Evolutionary conservation across 352 stramenopile genomes (phyloP).

Genomic region (Phytopythium kandeliae): DNA sequence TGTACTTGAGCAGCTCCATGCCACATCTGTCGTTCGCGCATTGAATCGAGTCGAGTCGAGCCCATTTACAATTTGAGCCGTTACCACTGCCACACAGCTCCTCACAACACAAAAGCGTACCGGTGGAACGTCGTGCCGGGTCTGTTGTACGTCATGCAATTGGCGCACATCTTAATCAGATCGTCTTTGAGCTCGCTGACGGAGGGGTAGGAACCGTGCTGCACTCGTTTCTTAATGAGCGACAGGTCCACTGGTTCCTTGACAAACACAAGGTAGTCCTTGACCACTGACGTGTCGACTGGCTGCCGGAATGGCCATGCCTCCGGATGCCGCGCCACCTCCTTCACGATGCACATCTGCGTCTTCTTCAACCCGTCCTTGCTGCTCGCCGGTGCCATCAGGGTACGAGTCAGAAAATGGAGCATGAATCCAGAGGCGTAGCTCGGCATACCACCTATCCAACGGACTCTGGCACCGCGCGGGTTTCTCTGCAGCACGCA

Average conservation of each 20-base stretch:
- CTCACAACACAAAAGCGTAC: no score
- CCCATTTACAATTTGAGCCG: no score
- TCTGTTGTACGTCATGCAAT: conserved; percentile 97
- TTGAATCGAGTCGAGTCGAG: no score
- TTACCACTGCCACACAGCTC: no score
- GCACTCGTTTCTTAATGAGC: conserved; percentile 78
- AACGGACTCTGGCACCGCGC: neutral
- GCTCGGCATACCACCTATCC: neutral
- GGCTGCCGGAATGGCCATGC: conserved; percentile 98
- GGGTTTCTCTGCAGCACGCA: neutral
- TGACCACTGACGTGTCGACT: conserved; percentile 91
- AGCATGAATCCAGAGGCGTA: neutral
- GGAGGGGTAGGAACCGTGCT: conserved; percentile 83
- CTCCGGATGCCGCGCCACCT: conserved; percentile 91
- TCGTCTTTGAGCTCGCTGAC: conserved; percentile 91
- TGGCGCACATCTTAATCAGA: conserved; percentile 95
- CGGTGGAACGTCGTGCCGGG: conserved; percentile 94
- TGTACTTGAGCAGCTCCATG: conserved; percentile 68
- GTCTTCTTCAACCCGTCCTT: conserved; percentile 44
- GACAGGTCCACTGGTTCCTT: conserved; percentile 91
- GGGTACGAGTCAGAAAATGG: neutral
- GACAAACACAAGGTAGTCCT: conserved; percentile 97
- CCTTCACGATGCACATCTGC: conserved; percentile 82
- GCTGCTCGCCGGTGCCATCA: neutral
- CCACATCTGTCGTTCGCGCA: no score